phyloP scores from a whole-genome alignment of 495 filamentous ascomycete genomes.

The Penicillium verhagenii region DNA sequence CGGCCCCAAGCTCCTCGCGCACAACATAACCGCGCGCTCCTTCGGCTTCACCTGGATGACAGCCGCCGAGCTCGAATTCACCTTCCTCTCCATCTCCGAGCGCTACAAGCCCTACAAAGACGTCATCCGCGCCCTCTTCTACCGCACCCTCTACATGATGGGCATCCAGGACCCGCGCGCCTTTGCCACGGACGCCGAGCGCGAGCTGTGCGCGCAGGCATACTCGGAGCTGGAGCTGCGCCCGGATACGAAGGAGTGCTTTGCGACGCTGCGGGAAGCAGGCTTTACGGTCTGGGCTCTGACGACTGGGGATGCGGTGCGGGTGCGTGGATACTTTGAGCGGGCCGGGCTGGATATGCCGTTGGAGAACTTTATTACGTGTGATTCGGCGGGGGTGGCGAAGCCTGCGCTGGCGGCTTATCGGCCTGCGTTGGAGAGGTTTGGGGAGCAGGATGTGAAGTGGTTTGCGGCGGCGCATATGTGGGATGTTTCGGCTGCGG shows the following conservation, averaged over 20 bases:
- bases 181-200: slow-evolving; percentile 38
- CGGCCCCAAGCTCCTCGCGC: slow-evolving; percentile 26
- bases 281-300: slow-evolving; percentile 46
- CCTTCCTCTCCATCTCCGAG: slow-evolving; percentile 40
- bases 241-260: slow-evolving; percentile 28
- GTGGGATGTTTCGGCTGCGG: slow-evolving; percentile 41
- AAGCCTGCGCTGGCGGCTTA: slow-evolving; percentile 38
- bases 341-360: slow-evolving; percentile 36
- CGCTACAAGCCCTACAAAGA: slow-evolving; percentile 36
- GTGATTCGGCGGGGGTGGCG: slow-evolving; percentile 30
- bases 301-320: slow-evolving; percentile 37
- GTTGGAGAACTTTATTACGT: slow-evolving; percentile 38
- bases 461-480: slow-evolving; percentile 43
- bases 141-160: slow-evolving; percentile 36
- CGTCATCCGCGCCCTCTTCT: slow-evolving; percentile 37
- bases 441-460: slow-evolving; percentile 17
- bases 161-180: slow-evolving; percentile 34
- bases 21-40: slow-evolving; percentile 30
- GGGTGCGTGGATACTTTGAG: slow-evolving; percentile 41
- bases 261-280: slow-evolving; percentile 26
- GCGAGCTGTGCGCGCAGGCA: slow-evolving; percentile 23
- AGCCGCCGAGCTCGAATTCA: slow-evolving; percentile 42
- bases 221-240: slow-evolving; percentile 33
- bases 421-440: slow-evolving; percentile 12
- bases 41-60: slow-evolving; percentile 46